phyloP scores from a whole-genome alignment of 2,329 filamentous ascomycete genomes.

The Orbilia oligospora region DNA sequence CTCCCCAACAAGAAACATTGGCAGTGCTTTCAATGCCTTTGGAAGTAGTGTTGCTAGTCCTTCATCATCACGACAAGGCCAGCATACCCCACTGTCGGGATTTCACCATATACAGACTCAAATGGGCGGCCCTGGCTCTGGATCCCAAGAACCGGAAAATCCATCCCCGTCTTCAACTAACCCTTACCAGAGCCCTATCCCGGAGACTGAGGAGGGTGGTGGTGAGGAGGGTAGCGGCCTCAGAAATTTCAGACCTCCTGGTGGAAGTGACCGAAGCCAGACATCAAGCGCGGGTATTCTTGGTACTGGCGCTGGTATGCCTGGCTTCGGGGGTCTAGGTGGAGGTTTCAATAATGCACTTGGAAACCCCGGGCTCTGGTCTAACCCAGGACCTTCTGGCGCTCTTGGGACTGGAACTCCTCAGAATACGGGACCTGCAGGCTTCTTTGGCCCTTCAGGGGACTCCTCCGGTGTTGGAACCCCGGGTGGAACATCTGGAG shows the following conservation, averaged over 20 bases:
- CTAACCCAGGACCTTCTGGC: constrained; percentile 72
- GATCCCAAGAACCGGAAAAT: constrained; percentile 74
- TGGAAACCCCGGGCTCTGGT: constrained; percentile 77
- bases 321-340: constrained; percentile 71
- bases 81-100: constrained; percentile 66
- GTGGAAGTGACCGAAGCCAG: constrained; percentile 90
- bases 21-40: constrained; percentile 71
- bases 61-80: constrained; percentile 72
- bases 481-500: constrained; percentile 70
- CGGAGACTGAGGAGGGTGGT: constrained; percentile 77
- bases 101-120: constrained; percentile 71
- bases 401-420: constrained; percentile 81
- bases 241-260: constrained; percentile 70
- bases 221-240: constrained; percentile 73
- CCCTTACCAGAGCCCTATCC: constrained; percentile 91
- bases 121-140: constrained; percentile 65
- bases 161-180: constrained; percentile 96
- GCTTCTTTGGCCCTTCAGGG: constrained; percentile 53
- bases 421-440: constrained; percentile 72
- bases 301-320: constrained; percentile 77
- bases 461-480: constrained; percentile 78
- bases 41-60: constrained; percentile 73
- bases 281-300: constrained; percentile 79
- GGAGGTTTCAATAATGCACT: constrained; percentile 73
- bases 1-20: constrained; percentile 65